phyloP scores from a whole-genome alignment of 1,284 basidiomycete genomes.

The Ustanciosporium gigantosporum region DNA sequence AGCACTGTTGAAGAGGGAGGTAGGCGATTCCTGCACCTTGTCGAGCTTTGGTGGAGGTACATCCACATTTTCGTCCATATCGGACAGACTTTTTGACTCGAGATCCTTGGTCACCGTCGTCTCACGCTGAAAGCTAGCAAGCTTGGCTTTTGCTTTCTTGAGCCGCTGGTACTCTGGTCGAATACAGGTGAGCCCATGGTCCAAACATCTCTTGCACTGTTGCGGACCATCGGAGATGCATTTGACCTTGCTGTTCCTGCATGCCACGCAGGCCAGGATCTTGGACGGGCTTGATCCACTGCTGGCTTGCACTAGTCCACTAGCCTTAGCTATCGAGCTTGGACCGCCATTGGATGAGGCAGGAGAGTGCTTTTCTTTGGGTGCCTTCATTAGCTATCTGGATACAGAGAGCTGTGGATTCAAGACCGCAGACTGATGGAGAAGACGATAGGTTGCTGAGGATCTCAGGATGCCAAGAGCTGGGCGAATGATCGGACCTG shows the following conservation, averaged over 20 bases:
- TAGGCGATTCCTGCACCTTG: slow-evolving; percentile 14
- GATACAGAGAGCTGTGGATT: too few relatives aligned
- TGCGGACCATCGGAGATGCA: slow-evolving; percentile 27
- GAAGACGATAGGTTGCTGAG: too few relatives aligned
- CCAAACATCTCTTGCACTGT: slow-evolving; percentile 29
- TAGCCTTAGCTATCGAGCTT: not conserved
- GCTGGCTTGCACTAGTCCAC: not conserved
- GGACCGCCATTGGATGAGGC: slow-evolving; percentile 6
- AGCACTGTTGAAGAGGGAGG: slow-evolving; percentile 24
- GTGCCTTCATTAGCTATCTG: slow-evolving; percentile 20
- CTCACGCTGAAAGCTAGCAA: slow-evolving; percentile 17
- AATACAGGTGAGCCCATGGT: slow-evolving; percentile 25
- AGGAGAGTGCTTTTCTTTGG: slow-evolving; percentile 18
- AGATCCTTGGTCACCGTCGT: slow-evolving; percentile 4
- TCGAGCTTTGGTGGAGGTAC: not conserved
- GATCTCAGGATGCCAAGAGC: too few relatives aligned
- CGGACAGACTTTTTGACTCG: not conserved
- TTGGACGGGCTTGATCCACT: slow-evolving; percentile 9
- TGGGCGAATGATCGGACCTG: too few relatives aligned
- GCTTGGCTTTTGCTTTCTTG: slow-evolving; percentile 29
- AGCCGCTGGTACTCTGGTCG: slow-evolving; percentile 32
- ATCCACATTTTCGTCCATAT: not conserved
- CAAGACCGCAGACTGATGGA: too few relatives aligned
- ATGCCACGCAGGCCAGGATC: slow-evolving; percentile 32
- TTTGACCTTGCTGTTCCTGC: slow-evolving; percentile 35